A percentile compares a stretch with the other conserved stretches of the same genome.
Evolutionary conservation across 768 basidiomycete species (phyloP).

Genomic region (Neoboletus subvelutipes): DNA sequence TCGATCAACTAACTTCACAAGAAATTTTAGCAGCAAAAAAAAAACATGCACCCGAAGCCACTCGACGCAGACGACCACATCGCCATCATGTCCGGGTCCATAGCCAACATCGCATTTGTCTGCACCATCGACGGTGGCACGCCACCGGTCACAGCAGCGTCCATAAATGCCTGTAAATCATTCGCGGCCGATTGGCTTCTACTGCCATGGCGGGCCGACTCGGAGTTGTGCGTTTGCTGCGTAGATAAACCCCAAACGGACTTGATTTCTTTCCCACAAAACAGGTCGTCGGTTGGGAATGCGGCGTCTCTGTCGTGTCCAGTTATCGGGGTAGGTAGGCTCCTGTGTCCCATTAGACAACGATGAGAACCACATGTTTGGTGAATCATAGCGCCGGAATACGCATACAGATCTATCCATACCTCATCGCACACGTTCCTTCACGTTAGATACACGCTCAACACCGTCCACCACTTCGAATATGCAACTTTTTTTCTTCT

Average conservation of each 20-base stretch:
- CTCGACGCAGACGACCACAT: slow-evolving; percentile 66
- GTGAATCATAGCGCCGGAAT: not conserved
- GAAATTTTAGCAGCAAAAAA: too few species aligned
- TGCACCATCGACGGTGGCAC: slow-evolving; percentile 6
- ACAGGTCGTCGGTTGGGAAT: slow-evolving; percentile 26
- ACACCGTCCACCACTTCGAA: too few species aligned
- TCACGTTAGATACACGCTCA: too few species aligned
- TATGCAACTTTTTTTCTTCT: too few species aligned
- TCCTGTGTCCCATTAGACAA: slow-evolving; percentile 3
- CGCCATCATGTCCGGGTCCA: slow-evolving; percentile 51
- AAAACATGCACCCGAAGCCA: slow-evolving; percentile 55
- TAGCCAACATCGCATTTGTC: slow-evolving; percentile 9
- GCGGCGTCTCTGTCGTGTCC: slow-evolving; percentile 1
- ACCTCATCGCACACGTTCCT: too few species aligned
- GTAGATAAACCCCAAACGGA: slow-evolving; percentile 7
- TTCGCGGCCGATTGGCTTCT: not conserved
- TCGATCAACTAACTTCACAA: not conserved
- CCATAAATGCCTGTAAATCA: slow-evolving; percentile 19
- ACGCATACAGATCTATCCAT: too few species aligned
- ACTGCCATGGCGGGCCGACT: not conserved
- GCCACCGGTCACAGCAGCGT: too few species aligned
- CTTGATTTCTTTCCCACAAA: slow-evolving; percentile 18
- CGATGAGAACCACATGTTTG: slow-evolving; percentile 24
- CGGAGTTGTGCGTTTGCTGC: not conserved
- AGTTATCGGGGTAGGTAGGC: not conserved